These are phyloP conservation scores for Fusarium denticulatum DNA, from an alignment of 2,329 filamentous ascomycete species.

Conservation along the genomic window DNA sequence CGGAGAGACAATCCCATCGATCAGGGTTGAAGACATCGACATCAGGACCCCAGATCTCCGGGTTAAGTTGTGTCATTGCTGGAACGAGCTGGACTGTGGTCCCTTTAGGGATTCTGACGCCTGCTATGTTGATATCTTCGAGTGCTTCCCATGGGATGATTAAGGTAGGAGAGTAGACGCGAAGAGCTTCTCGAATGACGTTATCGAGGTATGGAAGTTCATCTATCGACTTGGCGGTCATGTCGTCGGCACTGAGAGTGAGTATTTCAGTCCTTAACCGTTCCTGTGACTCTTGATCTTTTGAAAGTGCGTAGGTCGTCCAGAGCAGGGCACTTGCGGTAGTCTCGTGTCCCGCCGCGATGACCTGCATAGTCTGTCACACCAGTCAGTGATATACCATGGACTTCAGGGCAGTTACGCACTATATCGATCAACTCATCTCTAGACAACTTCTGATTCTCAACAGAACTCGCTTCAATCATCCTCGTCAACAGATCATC, in stretches of 20 bases:
- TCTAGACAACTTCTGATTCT: conserved; percentile 6
- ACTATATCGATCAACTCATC: conserved; percentile 30
- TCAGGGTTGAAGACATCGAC: background rate
- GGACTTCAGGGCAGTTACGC: fast-evolving
- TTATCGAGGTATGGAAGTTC: conserved; percentile 14
- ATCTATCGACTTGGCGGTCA: conserved; percentile 1
- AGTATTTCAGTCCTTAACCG: background rate
- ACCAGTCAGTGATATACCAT: fast-evolving
- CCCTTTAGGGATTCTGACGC: conserved; percentile 6
- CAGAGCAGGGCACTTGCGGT: conserved; percentile 7
- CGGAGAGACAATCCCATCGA: background rate
- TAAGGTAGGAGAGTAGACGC: conserved; percentile 13
- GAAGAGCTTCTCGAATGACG: conserved; percentile 15
- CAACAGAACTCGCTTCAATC: conserved; percentile 13
- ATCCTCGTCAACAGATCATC: conserved; percentile 28
- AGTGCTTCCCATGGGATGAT: conserved; percentile 20
- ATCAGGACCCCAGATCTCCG: conserved; percentile 13
- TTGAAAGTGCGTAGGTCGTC: conserved; percentile 15
- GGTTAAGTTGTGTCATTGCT: conserved; percentile 21
- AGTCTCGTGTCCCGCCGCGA: conserved; percentile 26
- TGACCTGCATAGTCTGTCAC: conserved; percentile 17
- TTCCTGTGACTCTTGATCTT: background rate
- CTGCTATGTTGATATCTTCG: background rate
- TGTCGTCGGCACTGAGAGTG: fast-evolving
- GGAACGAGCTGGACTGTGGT: conserved; percentile 17